Evolutionary conservation across 176 grass and related monocot genomes (phyloP).

Genomic region (Cenchrus fungigraminus): DNA sequence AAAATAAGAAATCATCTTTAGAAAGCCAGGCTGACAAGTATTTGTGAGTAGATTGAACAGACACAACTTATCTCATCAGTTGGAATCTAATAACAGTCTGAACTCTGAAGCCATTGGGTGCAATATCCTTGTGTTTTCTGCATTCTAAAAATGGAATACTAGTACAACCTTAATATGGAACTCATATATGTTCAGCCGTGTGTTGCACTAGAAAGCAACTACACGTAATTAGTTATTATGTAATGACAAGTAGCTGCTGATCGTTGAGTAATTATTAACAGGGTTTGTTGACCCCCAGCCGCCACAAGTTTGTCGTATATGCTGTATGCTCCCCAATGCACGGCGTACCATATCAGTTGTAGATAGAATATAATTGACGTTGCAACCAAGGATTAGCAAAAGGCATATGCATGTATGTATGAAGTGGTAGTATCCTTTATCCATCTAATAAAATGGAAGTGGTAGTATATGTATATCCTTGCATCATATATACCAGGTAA

Average conservation of each 20-base stretch:
- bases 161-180: constrained; percentile 7
- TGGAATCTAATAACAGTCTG: not conserved
- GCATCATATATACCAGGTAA: not conserved
- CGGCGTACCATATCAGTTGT: not conserved
- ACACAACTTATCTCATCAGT: not conserved
- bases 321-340: not conserved
- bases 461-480: not conserved
- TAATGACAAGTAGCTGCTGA: not conserved
- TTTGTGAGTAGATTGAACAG: not conserved
- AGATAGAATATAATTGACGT: not conserved
- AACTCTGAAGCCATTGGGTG: not conserved
- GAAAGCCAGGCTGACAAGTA: not conserved
- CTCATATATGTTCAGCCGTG: not conserved
- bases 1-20: not conserved
- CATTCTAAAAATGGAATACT: not conserved
- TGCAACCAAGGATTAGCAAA: not conserved
- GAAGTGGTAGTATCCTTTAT: not conserved
- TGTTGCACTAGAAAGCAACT: not conserved
- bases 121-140: not conserved
- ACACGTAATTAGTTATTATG: not conserved
- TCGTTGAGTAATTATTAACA: not conserved
- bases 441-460: no score
- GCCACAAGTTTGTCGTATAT: constrained; percentile 48
- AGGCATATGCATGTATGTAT: not conserved
- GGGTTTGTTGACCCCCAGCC: constrained; percentile 33